These are phyloP conservation scores for Panaeolus cyanescens DNA, from an alignment of 768 basidiomycete genomes.

Conservation along the genomic window DNA sequence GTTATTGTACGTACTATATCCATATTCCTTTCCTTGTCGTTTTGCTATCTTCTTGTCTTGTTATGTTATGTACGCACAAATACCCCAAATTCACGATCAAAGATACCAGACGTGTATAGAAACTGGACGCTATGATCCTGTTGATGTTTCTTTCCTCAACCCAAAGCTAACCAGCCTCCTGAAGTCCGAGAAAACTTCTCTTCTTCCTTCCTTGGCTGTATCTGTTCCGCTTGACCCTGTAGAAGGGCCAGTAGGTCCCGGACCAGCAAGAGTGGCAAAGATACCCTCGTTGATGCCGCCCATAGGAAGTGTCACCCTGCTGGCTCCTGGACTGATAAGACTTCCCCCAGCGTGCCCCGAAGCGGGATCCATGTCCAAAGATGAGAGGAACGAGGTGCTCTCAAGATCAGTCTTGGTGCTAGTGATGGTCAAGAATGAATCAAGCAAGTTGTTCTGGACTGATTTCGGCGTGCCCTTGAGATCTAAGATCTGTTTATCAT, in stretches of 20 bases:
- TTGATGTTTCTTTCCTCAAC: conserved; percentile 65
- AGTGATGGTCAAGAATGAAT: conserved; percentile 89
- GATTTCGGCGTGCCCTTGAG: conserved; percentile 88
- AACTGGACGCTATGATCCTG: conserved; percentile 15
- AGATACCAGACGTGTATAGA: neutral
- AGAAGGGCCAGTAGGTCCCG: conserved; percentile 58
- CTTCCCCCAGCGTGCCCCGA: conserved; percentile 47
- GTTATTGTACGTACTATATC: neutral
- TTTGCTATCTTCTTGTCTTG: neutral
- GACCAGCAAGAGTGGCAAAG: conserved; percentile 62
- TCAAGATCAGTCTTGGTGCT: conserved; percentile 90
- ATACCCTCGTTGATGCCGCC: conserved; percentile 52
- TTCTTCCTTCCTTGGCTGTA: conserved; percentile 47
- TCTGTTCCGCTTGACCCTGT: conserved; percentile 56
- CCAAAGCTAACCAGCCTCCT: conserved; percentile 89
- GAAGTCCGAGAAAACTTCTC: conserved; percentile 89
- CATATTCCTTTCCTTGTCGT: neutral
- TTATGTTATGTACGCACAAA: neutral
- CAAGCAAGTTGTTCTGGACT: conserved; percentile 88
- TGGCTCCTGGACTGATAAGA: conserved; percentile 66
- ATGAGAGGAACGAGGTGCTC: conserved; percentile 88
- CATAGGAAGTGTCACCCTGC: conserved; percentile 57
- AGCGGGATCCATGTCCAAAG: conserved; percentile 94
- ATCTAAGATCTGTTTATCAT: conserved; percentile 73
- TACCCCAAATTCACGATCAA: neutral